These are phyloP conservation scores for Zopfochytrium polystomum DNA, from an alignment of 371 early-diverging fungal species.

Conservation along the genomic window DNA sequence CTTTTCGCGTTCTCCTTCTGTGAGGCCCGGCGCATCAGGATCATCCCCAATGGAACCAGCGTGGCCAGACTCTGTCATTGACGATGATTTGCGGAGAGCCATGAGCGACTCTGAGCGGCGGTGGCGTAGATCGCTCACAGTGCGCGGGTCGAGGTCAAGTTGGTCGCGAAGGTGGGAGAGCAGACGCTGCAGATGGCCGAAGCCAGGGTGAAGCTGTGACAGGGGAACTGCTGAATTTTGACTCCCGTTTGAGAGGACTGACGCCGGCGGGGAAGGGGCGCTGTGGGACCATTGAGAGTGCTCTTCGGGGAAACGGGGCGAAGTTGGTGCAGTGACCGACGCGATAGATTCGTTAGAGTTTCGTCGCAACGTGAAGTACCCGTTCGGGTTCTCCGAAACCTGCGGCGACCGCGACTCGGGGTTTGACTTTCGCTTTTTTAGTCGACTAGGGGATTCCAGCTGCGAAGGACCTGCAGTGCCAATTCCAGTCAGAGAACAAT, in stretches of 20 bases:
- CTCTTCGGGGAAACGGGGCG: conserved; percentile 3
- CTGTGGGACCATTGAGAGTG: background rate
- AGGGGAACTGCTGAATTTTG: background rate
- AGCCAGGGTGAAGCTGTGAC: conserved; percentile 28
- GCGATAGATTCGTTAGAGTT: background rate
- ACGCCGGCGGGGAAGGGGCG: background rate
- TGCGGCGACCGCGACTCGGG: no score
- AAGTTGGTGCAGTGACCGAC: background rate
- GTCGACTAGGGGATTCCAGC: no score
- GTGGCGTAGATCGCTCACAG: conserved; percentile 23
- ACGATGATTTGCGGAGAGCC: no score
- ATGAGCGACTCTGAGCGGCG: no score
- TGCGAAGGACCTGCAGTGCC: no score
- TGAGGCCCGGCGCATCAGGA: conserved; percentile 24
- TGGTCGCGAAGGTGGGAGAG: conserved; percentile 62
- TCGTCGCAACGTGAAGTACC: background rate
- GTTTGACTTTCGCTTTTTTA: no score
- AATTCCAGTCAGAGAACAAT: no score
- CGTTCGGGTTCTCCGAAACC: no score
- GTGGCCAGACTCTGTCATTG: no score
- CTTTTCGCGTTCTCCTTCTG: conserved; percentile 24
- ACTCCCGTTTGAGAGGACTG: no score
- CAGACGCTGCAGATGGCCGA: conserved; percentile 40
- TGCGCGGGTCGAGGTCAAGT: conserved; percentile 60
- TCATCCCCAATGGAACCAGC: conserved; percentile 16